A percentile compares a stretch with the other conserved stretches of the same genome.
These are phyloP conservation scores for Arctium minus DNA, from an alignment of 129 eudicot genomes.

Conservation along the genomic window DNA sequence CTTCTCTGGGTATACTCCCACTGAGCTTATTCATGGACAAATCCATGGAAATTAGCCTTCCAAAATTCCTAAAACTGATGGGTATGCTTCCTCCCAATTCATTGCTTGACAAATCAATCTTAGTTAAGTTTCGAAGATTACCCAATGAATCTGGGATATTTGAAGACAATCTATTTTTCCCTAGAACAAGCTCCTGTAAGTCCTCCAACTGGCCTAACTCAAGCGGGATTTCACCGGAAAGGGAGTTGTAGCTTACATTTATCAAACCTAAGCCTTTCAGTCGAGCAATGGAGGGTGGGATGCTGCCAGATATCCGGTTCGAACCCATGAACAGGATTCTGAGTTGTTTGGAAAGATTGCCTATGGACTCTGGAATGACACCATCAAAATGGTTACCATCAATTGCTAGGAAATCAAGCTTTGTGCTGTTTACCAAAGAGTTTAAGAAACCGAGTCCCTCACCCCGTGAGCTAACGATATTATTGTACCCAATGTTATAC, in stretches of 20 bases:
- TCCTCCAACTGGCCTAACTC: slow-evolving; percentile 47
- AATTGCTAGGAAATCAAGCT: slow-evolving; percentile 53
- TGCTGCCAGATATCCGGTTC: slow-evolving; percentile 38
- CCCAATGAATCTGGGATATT: slow-evolving; percentile 52
- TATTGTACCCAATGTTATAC: slow-evolving; percentile 66
- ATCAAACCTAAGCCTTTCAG: slow-evolving; percentile 44
- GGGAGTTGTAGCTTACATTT: slow-evolving; percentile 37
- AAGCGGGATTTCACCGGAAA: slow-evolving; percentile 45
- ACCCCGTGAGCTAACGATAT: slow-evolving; percentile 34
- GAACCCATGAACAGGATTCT: slow-evolving; percentile 48
- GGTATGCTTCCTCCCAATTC: slow-evolving; percentile 53
- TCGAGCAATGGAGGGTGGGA: slow-evolving; percentile 50
- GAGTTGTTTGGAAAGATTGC: slow-evolving; percentile 57
- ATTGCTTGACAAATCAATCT: slow-evolving; percentile 50
- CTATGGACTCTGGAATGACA: slow-evolving; percentile 58
- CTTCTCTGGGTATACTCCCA: slow-evolving; percentile 46
- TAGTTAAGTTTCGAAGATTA: slow-evolving; percentile 30
- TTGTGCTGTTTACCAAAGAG: slow-evolving; percentile 51
- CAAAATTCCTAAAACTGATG: slow-evolving; percentile 26
- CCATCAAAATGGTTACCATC: slow-evolving; percentile 59
- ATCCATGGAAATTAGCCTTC: slow-evolving; percentile 39
- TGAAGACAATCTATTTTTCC: slow-evolving; percentile 40
- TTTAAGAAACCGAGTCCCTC: slow-evolving; percentile 49
- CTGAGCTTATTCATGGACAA: slow-evolving; percentile 52
- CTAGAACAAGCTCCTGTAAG: slow-evolving; percentile 38